phyloP scores from a whole-genome alignment of 176 grass and related monocot species.

The Guadua angustifolia region DNA sequence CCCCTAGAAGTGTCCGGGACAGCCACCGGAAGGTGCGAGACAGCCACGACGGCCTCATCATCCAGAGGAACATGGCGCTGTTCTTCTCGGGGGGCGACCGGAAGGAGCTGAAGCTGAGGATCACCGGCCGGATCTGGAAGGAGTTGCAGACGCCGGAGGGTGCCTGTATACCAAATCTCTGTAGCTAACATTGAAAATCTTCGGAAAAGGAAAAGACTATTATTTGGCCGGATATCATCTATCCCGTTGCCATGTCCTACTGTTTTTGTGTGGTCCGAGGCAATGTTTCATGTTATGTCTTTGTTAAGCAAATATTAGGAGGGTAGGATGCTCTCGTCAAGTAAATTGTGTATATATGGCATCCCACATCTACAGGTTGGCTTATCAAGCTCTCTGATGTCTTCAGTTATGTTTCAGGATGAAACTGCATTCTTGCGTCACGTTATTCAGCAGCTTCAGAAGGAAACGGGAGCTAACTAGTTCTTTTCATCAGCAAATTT shows the following conservation, averaged over 20 bases:
- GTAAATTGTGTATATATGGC: constrained; percentile 53
- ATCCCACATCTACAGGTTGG: constrained; percentile 21
- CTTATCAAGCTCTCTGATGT: constrained; percentile 27
- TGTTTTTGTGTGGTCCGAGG: constrained; percentile 25
- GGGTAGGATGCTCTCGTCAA: constrained; percentile 53
- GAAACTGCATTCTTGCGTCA: constrained; percentile 4
- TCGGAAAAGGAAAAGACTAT: background rate
- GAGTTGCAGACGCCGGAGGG: constrained; percentile 66
- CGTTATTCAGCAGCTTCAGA: background rate
- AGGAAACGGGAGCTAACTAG: background rate
- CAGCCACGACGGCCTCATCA: constrained; percentile 83
- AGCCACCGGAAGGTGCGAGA: constrained; percentile 82
- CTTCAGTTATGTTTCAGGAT: constrained; percentile 2
- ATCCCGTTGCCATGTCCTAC: constrained; percentile 24
- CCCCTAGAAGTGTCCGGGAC: constrained; percentile 77
- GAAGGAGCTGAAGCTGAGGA: constrained; percentile 79
- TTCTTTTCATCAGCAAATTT: background rate
- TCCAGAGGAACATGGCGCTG: constrained; percentile 89
- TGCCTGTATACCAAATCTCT: constrained; percentile 64
- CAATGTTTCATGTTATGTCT: constrained; percentile 38
- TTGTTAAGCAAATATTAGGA: constrained; percentile 42
- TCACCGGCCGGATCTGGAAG: constrained; percentile 76
- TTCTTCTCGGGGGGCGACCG: constrained; percentile 77
- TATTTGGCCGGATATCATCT: constrained; percentile 17
- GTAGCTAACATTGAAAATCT: constrained; percentile 47